Evolutionary conservation across 805 yeast species (phyloP).

Genomic region (Lachancea waltii): DNA sequence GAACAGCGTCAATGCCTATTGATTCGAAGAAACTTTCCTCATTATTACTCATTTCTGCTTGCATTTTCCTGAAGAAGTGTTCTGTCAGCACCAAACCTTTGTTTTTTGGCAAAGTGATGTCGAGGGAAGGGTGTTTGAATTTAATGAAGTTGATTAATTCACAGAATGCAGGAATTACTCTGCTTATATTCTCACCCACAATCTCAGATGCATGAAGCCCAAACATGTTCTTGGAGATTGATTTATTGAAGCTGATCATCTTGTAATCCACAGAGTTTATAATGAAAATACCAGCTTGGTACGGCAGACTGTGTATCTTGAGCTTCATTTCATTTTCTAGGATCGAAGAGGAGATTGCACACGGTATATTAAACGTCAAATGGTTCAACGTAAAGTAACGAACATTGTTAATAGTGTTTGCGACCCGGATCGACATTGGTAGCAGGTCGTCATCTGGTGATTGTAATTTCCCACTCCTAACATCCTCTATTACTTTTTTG

Average conservation of each 20-base stretch:
- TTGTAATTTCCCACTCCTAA: slow-evolving; percentile 22
- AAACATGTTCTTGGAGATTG: slow-evolving; percentile 71
- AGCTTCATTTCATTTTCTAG: slow-evolving; percentile 46
- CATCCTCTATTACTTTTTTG: slow-evolving; percentile 23
- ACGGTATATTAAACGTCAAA: slow-evolving; percentile 48
- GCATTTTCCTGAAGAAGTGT: slow-evolving; percentile 73
- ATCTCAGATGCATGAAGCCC: slow-evolving; percentile 50
- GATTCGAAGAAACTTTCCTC: slow-evolving; percentile 54
- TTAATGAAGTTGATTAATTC: slow-evolving; percentile 31
- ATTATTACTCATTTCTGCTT: slow-evolving; percentile 39
- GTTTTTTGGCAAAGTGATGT: slow-evolving; percentile 34
- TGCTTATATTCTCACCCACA: slow-evolving; percentile 44
- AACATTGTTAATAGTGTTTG: slow-evolving; percentile 44
- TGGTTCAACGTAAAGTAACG: slow-evolving; percentile 59
- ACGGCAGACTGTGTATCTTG: slow-evolving; percentile 71
- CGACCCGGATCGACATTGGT: slow-evolving; percentile 34
- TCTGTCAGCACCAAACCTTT: slow-evolving; percentile 81
- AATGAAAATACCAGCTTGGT: slow-evolving; percentile 80
- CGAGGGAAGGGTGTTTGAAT: slow-evolving; percentile 35
- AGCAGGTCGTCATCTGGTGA: slow-evolving; percentile 26
- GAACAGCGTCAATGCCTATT: slow-evolving; percentile 61
- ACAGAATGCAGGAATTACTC: slow-evolving; percentile 58
- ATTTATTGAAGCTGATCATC: slow-evolving; percentile 69
- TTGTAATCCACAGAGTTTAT: slow-evolving; percentile 45
- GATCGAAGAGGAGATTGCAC: slow-evolving; percentile 62